Evolutionary conservation across 805 yeast genomes (phyloP).

Genomic region (Lipomyces yamanashiensis): DNA sequence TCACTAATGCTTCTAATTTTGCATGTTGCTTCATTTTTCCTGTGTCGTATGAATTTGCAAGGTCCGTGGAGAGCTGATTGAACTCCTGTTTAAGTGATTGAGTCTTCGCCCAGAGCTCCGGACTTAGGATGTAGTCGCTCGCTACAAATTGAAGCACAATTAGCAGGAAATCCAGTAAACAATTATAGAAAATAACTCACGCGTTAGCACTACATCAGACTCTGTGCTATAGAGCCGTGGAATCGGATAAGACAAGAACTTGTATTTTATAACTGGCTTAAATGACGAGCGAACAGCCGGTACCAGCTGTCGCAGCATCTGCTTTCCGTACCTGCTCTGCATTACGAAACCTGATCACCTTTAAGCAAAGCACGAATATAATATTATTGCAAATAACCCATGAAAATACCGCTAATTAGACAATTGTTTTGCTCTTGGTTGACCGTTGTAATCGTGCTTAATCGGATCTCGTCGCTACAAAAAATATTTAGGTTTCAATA

Average conservation of each 20-base stretch:
- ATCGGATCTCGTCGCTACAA: too few species aligned
- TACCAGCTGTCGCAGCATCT: not conserved
- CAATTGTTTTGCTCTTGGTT: too few species aligned
- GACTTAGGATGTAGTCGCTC: slow-evolving; percentile 6
- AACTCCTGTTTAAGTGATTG: slow-evolving; percentile 20
- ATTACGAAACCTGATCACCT: not conserved
- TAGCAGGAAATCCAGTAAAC: too few species aligned
- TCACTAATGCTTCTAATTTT: slow-evolving; percentile 19
- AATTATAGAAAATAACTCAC: not conserved
- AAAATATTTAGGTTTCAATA: too few species aligned
- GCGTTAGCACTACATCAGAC: not conserved
- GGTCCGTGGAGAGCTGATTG: slow-evolving; percentile 18
- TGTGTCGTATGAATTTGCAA: slow-evolving; percentile 32
- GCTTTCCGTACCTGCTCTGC: not conserved
- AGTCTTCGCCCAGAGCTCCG: slow-evolving; percentile 17
- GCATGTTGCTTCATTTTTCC: slow-evolving; percentile 23
- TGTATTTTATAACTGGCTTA: not conserved
- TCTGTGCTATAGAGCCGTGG: not conserved
- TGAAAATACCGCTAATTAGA: too few species aligned
- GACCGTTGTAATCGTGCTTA: too few species aligned
- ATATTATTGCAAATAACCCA: too few species aligned
- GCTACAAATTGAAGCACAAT: not conserved
- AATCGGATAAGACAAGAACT: too few species aligned
- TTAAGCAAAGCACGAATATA: too few species aligned
- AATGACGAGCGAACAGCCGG: not conserved